phyloP scores from a whole-genome alignment of 805 yeast species.

The Candida qinlingensis region DNA sequence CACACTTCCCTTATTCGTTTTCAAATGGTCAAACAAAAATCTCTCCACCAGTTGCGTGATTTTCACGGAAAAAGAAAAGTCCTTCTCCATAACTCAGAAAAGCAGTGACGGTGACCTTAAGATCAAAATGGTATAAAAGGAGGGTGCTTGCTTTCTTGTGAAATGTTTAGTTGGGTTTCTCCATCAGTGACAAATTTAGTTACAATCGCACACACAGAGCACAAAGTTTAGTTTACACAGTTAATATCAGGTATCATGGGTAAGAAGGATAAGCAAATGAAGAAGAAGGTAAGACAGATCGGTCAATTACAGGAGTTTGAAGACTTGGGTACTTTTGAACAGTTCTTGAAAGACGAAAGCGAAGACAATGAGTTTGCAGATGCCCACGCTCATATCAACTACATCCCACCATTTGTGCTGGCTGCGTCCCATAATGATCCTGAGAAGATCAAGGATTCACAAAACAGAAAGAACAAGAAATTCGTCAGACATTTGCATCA shows the following conservation, averaged over 20 bases:
- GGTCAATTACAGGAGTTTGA: conserved; percentile 43
- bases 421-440: conserved; percentile 62
- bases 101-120: too few species aligned
- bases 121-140: too few species aligned
- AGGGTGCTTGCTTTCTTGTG: too few species aligned
- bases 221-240: not conserved
- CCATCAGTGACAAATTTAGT: not conserved
- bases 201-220: not conserved
- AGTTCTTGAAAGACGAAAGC: conserved; percentile 61
- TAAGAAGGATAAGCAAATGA: conserved; percentile 18
- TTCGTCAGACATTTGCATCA: conserved; percentile 71
- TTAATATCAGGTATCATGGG: conserved; percentile 7
- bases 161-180: too few species aligned
- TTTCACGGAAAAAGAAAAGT: too few species aligned
- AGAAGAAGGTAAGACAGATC: conserved; percentile 15
- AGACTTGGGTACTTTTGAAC: conserved; percentile 55
- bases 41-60: too few species aligned
- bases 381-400: conserved; percentile 58
- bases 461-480: conserved; percentile 65
- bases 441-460: conserved; percentile 66
- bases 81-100: too few species aligned
- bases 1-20: too few species aligned
- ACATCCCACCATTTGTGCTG: conserved; percentile 70
- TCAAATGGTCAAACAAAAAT: too few species aligned
- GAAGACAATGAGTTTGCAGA: conserved; percentile 73